These are phyloP conservation scores for Hanseniaspora nectarophila DNA, from an alignment of 805 yeast species.

Conservation along the genomic window DNA sequence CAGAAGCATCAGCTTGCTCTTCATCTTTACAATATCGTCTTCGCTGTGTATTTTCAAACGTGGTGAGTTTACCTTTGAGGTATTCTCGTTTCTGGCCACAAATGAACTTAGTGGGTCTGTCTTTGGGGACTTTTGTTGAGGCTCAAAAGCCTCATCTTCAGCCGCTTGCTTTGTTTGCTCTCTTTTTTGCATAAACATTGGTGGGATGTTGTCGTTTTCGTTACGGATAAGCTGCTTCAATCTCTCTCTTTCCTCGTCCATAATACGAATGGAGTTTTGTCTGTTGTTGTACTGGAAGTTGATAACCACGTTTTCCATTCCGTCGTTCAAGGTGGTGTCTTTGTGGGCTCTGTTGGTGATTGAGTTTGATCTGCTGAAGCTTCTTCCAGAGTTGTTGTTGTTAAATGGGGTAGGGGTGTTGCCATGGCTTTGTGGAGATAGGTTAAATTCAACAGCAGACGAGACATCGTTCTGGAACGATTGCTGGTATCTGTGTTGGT, in stretches of 20 bases:
- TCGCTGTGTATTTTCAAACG: not conserved
- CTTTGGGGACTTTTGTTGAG: no score
- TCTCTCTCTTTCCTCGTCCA: slow-evolving; percentile 13
- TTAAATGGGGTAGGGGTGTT: slow-evolving; percentile 12
- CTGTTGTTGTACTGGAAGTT: slow-evolving; percentile 12
- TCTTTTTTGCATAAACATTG: slow-evolving; percentile 14
- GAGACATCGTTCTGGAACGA: not conserved
- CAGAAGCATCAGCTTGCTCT: not conserved
- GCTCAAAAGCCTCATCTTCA: slow-evolving; percentile 8
- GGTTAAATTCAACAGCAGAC: not conserved
- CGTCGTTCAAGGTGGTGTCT: slow-evolving; percentile 1
- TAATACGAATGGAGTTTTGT: slow-evolving; percentile 5
- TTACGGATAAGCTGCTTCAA: slow-evolving; percentile 10
- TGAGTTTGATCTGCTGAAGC: slow-evolving; percentile 12
- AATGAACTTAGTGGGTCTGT: no score
- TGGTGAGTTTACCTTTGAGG: not conserved
- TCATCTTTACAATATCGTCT: not conserved
- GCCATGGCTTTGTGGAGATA: not conserved
- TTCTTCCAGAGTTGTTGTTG: slow-evolving; percentile 4
- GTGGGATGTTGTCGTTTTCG: slow-evolving; percentile 8
- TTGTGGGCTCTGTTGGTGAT: not conserved
- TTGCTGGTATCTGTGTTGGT: slow-evolving; percentile 7
- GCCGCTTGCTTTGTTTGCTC: not conserved
- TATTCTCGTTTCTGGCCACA: not conserved
- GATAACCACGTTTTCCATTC: not conserved